These are phyloP conservation scores for Suhomyces taliae DNA, from an alignment of 1,139 yeast genomes.

Conservation along the genomic window DNA sequence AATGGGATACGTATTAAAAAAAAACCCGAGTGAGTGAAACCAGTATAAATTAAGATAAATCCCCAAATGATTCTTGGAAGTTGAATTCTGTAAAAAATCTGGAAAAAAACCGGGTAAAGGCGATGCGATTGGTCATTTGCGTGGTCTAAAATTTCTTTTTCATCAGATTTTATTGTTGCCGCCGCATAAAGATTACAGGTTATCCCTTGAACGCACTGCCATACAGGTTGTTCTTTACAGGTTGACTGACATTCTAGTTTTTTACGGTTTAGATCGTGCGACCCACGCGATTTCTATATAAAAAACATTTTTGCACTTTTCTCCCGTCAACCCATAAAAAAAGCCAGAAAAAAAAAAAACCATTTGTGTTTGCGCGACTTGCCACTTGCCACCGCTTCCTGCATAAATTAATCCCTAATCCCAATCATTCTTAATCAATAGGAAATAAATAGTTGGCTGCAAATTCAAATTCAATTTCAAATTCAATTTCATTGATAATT, in stretches of 20 bases:
- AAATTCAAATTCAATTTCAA: conserved; percentile 1
- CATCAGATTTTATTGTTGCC: conserved; percentile 5
- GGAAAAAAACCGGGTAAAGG: conserved; percentile 12
- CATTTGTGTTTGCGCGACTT: conserved; percentile 5
- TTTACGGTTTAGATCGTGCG: conserved; percentile 12
- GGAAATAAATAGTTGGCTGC: conserved; percentile 6
- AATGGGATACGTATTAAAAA: background rate
- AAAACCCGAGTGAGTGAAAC: background rate
- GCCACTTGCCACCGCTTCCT: conserved; percentile 7
- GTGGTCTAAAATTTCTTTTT: conserved; percentile 11
- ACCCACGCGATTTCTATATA: conserved; percentile 12
- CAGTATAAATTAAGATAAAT: conserved; percentile 14
- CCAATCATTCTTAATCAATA: background rate
- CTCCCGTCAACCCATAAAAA: conserved; percentile 5
- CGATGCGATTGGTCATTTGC: conserved; percentile 14
- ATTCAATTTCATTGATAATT: background rate
- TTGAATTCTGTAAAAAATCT: conserved; percentile 10
- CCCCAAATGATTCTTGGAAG: conserved; percentile 9
- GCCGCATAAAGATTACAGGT: conserved; percentile 4
- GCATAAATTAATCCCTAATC: conserved; percentile 1
- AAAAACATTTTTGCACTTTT: conserved; percentile 16
- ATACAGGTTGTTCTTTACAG: conserved; percentile 1
- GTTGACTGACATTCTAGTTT: background rate
- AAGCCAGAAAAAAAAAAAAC: background rate
- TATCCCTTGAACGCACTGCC: background rate